A percentile compares a stretch with the other conserved stretches of the same genome.
Evolutionary conservation across 2,329 filamentous ascomycete genomes (phyloP).

Genomic region (Colletotrichum limetticola): DNA sequence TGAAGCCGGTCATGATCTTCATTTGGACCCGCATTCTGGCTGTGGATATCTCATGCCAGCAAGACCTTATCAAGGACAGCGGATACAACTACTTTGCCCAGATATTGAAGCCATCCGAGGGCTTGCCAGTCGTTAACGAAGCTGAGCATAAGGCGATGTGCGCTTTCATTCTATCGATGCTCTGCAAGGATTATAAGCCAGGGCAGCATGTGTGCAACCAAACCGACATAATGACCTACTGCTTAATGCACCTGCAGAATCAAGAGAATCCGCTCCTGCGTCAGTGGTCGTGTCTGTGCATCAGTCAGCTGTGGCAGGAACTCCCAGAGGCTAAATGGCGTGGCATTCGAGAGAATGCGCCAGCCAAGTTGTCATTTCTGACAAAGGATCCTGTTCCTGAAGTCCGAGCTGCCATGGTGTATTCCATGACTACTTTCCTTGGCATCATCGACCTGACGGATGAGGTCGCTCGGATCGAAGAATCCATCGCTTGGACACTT

Average conservation of each 20-base stretch:
- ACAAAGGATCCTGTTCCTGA: conserved; percentile 90
- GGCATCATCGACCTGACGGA: conserved; percentile 93
- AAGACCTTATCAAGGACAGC: conserved; percentile 94
- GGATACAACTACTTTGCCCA: conserved; percentile 97
- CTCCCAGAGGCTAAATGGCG: conserved; percentile 95
- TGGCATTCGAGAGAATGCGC: conserved; percentile 89
- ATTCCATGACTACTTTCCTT: conserved; percentile 93
- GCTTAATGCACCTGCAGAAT: conserved; percentile 84
- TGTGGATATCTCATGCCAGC: conserved; percentile 93
- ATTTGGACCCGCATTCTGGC: conserved; percentile 98
- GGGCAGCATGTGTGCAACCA: conserved; percentile 93
- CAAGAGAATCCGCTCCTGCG: conserved; percentile 87
- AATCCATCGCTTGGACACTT: conserved; percentile 88
- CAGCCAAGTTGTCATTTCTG: conserved; percentile 81
- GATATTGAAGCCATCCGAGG: conserved; percentile 86
- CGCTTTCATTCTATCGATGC: conserved; percentile 95
- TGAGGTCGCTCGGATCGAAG: conserved; percentile 90
- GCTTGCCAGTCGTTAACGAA: conserved; percentile 85
- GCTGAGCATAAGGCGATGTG: conserved; percentile 98
- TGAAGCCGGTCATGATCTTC: conserved; percentile 99
- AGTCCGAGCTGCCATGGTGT: conserved; percentile 91
- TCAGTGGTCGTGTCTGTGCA: conserved; percentile 95
- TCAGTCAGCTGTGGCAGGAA: conserved; percentile 94
- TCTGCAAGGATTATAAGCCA: conserved; percentile 93
- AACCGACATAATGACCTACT: conserved; percentile 89